Conservation (phyloP, 2,329 filamentous ascomycete species). For the Fusarium floridanum region DNA sequence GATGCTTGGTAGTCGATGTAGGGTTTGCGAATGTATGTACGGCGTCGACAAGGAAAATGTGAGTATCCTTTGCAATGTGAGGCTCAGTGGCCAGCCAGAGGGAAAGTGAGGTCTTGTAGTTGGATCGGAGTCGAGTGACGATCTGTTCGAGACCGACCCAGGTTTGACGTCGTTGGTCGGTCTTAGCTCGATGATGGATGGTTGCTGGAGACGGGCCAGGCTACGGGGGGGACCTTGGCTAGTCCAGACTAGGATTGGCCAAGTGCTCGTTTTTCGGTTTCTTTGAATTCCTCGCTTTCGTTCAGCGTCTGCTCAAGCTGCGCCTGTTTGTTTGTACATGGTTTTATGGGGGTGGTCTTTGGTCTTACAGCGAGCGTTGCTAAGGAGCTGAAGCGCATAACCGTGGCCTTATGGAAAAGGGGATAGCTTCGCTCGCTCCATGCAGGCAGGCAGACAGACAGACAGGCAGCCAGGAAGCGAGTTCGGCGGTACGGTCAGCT, state of each 20-base stretch:
- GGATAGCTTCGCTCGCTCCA: conserved; percentile 14
- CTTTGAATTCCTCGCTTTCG: conserved; percentile 25
- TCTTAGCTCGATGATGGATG: conserved; percentile 30
- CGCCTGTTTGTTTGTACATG: neutral
- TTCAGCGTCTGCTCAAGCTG: neutral
- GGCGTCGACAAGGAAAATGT: neutral
- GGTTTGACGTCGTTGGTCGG: conserved; percentile 43
- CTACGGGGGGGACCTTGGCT: conserved; percentile 12
- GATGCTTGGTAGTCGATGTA: conserved; percentile 7
- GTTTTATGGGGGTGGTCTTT: conserved; percentile 1
- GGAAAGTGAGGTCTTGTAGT: conserved; percentile 19
- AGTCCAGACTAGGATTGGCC: conserved; percentile 28
- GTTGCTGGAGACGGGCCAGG: conserved; percentile 26
- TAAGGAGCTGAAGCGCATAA: conserved; percentile 18
- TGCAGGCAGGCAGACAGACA: neutral
- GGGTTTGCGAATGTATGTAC: conserved; percentile 12
- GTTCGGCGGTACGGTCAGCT: conserved; percentile 13
- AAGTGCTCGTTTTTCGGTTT: conserved; percentile 38
- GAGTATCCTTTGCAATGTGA: conserved; percentile 2
- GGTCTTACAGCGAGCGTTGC: conserved; percentile 23
- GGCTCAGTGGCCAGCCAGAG: neutral
- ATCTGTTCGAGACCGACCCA: conserved; percentile 27
- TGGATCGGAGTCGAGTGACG: conserved; percentile 3
- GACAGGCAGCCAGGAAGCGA: neutral
- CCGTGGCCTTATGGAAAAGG: conserved; percentile 17